Base-by-base conservation (phyloP, 306 rosid genomes). In the Carpinus fangiana region DNA sequence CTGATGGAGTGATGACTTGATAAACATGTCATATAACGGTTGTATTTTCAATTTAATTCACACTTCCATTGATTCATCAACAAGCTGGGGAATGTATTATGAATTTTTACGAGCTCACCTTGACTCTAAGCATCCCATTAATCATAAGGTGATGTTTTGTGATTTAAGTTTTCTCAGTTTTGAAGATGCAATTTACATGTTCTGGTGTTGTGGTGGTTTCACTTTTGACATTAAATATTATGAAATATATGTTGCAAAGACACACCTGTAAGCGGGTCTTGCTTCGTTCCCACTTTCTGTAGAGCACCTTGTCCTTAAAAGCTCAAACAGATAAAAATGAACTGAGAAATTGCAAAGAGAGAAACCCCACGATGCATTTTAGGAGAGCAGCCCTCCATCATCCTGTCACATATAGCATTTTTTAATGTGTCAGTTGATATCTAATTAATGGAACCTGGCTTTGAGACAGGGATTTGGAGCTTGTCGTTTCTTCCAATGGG, bases 391-490 rank as follows among this genome's bases (percentile, higher is more conserved):
- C 47, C 13, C 17, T n/a, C 43, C 18, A 12, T 28, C 16, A 14
- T 34, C n/a, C 45, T 41, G 7, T 41, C 46, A 0, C 9, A 17
- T 64, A 8, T 36, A 16, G 12, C 47, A 64, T 34, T 64, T 34
- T 34, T 14, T 2, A 64, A 64, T 31, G 8, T 62, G 14, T 13
- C 36, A 34, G 45, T 36, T 17, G 38, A 38, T 62, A 61, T 36
- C 26, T 66, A 8, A 31, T 50, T 64, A 18, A 43, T 17, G 26
- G 53, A 23, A 14, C 12, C 8, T 48, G 56, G 2, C 11, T 67
- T 51, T 51, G 82, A 18, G 11, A 72, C 59, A 80, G 84, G 84
- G 84, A 45, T 76, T 57, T 2, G 84, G 84, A 60, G 84, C 84
- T n/a, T 80, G 84, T 70, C 34, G 3, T 56, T 80, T 80, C 61